Evolutionary conservation across 228 moss, liverwort and hornwort genomes (phyloP), one percentile per base, ranked within the genome.

Genomic region (Sphagnum magellanicum): DNA sequence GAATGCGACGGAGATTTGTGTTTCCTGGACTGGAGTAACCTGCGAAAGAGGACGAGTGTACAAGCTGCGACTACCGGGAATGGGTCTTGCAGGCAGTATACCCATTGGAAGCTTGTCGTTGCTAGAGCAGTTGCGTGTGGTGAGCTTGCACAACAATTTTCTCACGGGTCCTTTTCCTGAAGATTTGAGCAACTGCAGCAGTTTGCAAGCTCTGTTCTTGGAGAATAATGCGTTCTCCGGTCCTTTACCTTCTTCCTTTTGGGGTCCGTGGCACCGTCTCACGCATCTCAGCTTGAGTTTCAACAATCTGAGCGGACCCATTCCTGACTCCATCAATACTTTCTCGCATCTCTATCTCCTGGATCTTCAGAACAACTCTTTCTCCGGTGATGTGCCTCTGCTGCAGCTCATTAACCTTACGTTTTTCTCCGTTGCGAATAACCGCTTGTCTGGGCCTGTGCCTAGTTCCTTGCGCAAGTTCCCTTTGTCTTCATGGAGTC

Each of bases 221-320:
- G 58, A 68, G 11, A 48, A 52, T 57, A 83, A 83, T 48, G 48
- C 59, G 49, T 79, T 83, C 63, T 66, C 71, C 1, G 79, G 83
- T 0, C 48, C 50, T 8, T 72, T 79, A 11, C 83, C 79, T 1
- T 68, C 76, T 13, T 71, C 79, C 65, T 55, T 55, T 12, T 8
- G 9, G 55, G 55, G 55, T 8, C 8, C 4, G 55, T 55, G 55
- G 55, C 55, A 8, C 12, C 55, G 55, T 12, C 55, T 55, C 16
- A 78, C 68, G 53, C 80, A 79, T 59, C 63, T 86, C 13, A 78
- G 72, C 66, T 32, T 86, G 74, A 79, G 79, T 5, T 61, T 5
- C 32, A 86, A 86, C 70, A 85, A 81, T 7, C 71, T 86, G 46
- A 86, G 82, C 32, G 86, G 82, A n/a, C 66, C 70, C 2, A 82